phyloP scores from a whole-genome alignment of 306 rosid genomes.

The Pyrus communis region DNA sequence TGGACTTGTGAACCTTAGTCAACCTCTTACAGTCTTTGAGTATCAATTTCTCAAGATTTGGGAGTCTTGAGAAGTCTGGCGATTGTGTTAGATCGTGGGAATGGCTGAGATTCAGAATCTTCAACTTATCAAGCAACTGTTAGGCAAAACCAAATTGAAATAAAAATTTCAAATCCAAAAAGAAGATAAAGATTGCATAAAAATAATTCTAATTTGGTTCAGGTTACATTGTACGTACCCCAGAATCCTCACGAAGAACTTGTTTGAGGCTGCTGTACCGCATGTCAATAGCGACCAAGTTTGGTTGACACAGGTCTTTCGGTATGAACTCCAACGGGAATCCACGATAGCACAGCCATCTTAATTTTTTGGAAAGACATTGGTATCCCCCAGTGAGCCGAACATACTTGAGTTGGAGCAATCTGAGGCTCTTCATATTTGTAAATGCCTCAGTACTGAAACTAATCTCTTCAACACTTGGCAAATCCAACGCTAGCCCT shows the following conservation, averaged over 20 bases:
- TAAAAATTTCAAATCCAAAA: background rate
- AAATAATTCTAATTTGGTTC: no score
- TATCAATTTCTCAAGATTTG: conserved; percentile 16
- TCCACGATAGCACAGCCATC: background rate
- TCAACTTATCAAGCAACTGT: conserved; percentile 16
- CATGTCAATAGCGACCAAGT: conserved; percentile 23
- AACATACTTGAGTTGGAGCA: conserved; percentile 29
- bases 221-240: no score
- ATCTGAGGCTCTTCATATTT: conserved; percentile 26
- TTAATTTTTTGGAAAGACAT: conserved; percentile 12
- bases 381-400: conserved; percentile 3
- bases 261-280: conserved; percentile 18
- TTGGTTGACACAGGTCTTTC: background rate
- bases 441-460: conserved; percentile 13
- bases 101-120: conserved; percentile 34
- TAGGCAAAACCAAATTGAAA: background rate
- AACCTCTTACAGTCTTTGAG: no score
- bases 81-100: conserved; percentile 11
- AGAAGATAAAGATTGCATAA: background rate
- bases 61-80: conserved; percentile 32
- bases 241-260: background rate
- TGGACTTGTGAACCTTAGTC: no score
- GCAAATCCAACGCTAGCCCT: background rate
- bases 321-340: background rate
- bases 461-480: background rate